phyloP scores from a whole-genome alignment of 2,329 filamentous ascomycete genomes.

The Bisporella sp. region DNA sequence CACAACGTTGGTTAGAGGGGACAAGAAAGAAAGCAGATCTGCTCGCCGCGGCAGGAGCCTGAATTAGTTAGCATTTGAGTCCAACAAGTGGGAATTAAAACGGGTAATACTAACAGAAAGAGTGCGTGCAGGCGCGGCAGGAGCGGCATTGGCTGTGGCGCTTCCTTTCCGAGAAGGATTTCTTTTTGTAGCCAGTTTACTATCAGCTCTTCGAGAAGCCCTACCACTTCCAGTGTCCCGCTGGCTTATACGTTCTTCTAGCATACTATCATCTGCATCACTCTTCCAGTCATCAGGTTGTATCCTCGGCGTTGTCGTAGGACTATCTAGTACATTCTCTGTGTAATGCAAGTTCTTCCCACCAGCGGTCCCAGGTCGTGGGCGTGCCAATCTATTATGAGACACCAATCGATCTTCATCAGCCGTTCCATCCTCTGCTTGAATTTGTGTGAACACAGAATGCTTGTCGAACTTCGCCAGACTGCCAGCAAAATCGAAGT shows the following conservation, averaged over 20 bases:
- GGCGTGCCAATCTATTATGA: constrained; percentile 65
- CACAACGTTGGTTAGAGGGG: constrained; percentile 49
- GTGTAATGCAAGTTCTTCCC: constrained; percentile 89
- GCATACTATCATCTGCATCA: constrained; percentile 51
- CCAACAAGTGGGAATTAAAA: not conserved
- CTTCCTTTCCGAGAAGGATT: constrained; percentile 29
- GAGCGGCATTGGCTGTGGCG: constrained; percentile 14
- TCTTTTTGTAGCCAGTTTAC: constrained; percentile 28
- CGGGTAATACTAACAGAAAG: constrained; percentile 18
- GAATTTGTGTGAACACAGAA: constrained; percentile 84
- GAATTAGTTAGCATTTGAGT: constrained; percentile 6
- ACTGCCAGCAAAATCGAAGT: constrained; percentile 88
- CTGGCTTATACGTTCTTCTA: constrained; percentile 20
- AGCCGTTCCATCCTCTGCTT: constrained; percentile 81
- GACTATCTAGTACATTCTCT: constrained; percentile 78
- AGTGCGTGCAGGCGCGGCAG: constrained; percentile 18
- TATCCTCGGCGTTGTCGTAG: constrained; percentile 25
- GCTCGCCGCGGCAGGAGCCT: constrained; percentile 17
- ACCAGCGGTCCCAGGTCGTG: constrained; percentile 59
- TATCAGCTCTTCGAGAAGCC: constrained; percentile 26
- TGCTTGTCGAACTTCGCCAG: constrained; percentile 94
- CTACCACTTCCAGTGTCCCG: constrained; percentile 33
- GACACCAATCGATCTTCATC: constrained; percentile 86
- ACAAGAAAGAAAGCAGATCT: constrained; percentile 41
- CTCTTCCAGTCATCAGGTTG: constrained; percentile 54